These are phyloP conservation scores for Aquanectria penicillioides DNA, from an alignment of 2,329 filamentous ascomycete species.

Conservation along the genomic window DNA sequence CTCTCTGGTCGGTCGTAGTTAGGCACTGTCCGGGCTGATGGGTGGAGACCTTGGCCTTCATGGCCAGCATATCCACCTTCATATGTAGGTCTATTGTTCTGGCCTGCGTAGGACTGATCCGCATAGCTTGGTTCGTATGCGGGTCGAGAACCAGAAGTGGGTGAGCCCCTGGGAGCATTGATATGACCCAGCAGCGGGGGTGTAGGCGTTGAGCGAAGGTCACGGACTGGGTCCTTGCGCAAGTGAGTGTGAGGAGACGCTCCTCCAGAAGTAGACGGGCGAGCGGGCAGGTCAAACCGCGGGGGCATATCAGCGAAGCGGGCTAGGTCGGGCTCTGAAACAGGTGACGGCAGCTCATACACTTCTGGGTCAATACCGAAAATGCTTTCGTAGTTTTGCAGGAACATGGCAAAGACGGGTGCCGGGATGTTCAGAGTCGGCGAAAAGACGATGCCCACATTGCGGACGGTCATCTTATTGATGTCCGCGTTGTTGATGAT, in stretches of 20 bases:
- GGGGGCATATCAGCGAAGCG: slow-evolving; percentile 42
- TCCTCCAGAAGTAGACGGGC: slow-evolving; percentile 61
- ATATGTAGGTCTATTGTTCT: slow-evolving; percentile 54
- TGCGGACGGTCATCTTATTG: slow-evolving; percentile 99
- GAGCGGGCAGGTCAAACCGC: slow-evolving; percentile 49
- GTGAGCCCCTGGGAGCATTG: slow-evolving; percentile 49
- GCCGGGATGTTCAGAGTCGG: slow-evolving; percentile 96
- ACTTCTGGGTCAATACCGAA: slow-evolving; percentile 78
- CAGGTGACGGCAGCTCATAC: slow-evolving; percentile 64
- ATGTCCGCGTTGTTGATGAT: slow-evolving; percentile 89
- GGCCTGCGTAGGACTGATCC: slow-evolving; percentile 47
- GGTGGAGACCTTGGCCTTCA: slow-evolving; percentile 33
- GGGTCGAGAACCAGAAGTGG: slow-evolving; percentile 54
- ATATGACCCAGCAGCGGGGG: slow-evolving; percentile 56
- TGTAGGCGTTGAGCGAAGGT: slow-evolving; percentile 57
- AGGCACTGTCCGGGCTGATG: slow-evolving; percentile 38
- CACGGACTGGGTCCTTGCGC: slow-evolving; percentile 43
- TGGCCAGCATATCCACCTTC: slow-evolving; percentile 52
- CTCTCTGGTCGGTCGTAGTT: too few relatives aligned
- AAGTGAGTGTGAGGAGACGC: slow-evolving; percentile 64
- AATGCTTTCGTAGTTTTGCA: slow-evolving; percentile 88
- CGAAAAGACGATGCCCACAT: slow-evolving; percentile 97
- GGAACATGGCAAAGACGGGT: slow-evolving; percentile 91
- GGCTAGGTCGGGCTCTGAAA: slow-evolving; percentile 50
- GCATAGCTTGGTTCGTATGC: slow-evolving; percentile 58